Conservation (phyloP, 2,329 filamentous ascomycete species). For the Apiospora hydei region DNA sequence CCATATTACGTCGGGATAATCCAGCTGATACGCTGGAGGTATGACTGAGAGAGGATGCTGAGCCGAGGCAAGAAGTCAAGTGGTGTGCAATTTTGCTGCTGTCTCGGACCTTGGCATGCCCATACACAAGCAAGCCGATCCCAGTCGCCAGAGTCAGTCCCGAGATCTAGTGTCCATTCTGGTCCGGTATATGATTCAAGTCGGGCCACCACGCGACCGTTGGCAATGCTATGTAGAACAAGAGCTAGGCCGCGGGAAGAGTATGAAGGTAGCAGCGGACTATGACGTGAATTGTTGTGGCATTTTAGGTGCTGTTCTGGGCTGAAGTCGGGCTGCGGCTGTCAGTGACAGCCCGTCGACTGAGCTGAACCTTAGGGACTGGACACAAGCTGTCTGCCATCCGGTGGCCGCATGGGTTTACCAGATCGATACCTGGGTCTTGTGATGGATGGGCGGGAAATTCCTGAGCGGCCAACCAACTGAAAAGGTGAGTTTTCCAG, state of each 20-base stretch:
- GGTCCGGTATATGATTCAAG: background rate
- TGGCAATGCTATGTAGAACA: background rate
- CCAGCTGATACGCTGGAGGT: background rate
- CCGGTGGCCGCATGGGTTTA: background rate
- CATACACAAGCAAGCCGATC: background rate
- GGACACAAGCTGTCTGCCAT: background rate
- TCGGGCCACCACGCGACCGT: background rate
- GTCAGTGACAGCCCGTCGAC: background rate
- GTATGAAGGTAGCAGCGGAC: too few species aligned
- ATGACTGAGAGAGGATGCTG: background rate
- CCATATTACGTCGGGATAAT: background rate
- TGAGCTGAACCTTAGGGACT: background rate
- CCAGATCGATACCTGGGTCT: background rate
- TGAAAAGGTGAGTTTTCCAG: background rate
- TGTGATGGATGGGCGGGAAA: conserved; percentile 14
- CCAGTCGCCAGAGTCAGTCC: background rate
- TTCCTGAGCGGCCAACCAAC: background rate
- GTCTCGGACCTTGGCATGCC: background rate
- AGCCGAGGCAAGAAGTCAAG: background rate
- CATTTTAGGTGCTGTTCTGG: background rate
- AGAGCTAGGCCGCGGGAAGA: background rate
- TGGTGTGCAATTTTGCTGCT: background rate
- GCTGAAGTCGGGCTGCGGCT: background rate
- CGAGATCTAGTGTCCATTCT: conserved; percentile 1
- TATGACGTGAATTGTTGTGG: background rate